A percentile compares a stretch with the other conserved stretches of the same genome.
These are phyloP conservation scores for Pelargonium fulgidum DNA, from an alignment of 441 rosid species.

Conservation along the genomic window DNA sequence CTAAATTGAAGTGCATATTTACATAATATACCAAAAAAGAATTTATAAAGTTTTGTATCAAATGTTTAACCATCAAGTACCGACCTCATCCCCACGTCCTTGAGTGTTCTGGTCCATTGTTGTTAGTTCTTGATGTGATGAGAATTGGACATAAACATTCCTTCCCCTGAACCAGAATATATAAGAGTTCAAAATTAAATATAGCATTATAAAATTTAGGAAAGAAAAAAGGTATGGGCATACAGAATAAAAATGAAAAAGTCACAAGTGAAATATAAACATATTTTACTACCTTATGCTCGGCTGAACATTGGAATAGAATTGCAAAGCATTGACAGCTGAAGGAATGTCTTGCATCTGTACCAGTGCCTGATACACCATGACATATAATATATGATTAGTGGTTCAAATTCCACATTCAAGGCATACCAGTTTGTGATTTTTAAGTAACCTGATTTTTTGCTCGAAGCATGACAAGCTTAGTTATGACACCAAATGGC, in stretches of 20 bases:
- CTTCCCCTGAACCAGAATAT: slow-evolving; percentile 56
- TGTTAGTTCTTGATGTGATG: slow-evolving; percentile 95
- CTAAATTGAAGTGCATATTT: not conserved
- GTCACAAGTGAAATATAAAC: not conserved
- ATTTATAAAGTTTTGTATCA: not conserved
- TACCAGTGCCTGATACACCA: slow-evolving; percentile 64
- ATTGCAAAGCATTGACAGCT: slow-evolving; percentile 78
- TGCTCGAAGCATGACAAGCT: slow-evolving; percentile 97
- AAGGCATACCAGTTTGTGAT: slow-evolving; percentile 15
- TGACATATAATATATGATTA: slow-evolving; percentile 11
- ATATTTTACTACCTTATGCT: slow-evolving; percentile 53
- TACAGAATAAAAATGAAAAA: not conserved
- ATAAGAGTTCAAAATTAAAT: not conserved
- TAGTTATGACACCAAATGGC: slow-evolving; percentile 94
- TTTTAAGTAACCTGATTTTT: slow-evolving; percentile 73
- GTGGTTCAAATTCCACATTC: slow-evolving; percentile 3
- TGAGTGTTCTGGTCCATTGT: slow-evolving; percentile 89
- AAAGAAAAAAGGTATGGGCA: not conserved
- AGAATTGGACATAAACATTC: slow-evolving; percentile 92
- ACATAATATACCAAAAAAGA: not conserved
- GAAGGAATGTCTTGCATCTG: slow-evolving; percentile 97
- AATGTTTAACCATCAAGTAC: slow-evolving; percentile 23
- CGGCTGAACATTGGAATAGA: slow-evolving; percentile 75
- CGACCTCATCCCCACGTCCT: slow-evolving; percentile 93
- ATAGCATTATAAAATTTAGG: slow-evolving; percentile 10